Evolutionary conservation across 164 flowering plant genomes (phyloP).

Genomic region (Chimonanthus salicifolius): DNA sequence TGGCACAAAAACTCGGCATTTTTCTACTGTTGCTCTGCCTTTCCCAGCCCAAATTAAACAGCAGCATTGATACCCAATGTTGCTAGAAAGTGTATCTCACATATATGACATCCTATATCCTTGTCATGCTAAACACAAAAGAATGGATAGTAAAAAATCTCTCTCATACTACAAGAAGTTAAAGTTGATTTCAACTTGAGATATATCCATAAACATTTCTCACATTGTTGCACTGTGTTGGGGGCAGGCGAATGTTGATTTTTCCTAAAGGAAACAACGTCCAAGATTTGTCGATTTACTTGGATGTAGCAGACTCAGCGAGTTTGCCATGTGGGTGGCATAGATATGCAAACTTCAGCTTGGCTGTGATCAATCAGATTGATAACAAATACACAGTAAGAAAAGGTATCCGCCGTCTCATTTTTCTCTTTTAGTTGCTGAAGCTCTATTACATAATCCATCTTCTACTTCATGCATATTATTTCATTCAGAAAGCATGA

Average conservation of each 20-base stretch:
- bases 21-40: too few relatives aligned
- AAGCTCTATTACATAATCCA: too few relatives aligned
- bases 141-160: not conserved
- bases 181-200: not conserved
- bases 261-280: constrained; percentile 85
- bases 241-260: constrained; percentile 60
- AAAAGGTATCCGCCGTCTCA: constrained; percentile 42
- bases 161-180: not conserved
- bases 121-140: not conserved
- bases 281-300: constrained; percentile 72
- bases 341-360: constrained; percentile 74
- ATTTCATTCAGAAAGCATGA: too few relatives aligned
- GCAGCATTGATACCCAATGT: too few relatives aligned
- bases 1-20: too few relatives aligned
- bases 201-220: not conserved
- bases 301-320: constrained; percentile 69
- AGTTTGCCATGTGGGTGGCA: constrained; percentile 78
- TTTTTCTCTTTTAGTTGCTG: too few relatives aligned
- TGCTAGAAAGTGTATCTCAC: too few relatives aligned
- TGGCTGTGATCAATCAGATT: constrained; percentile 68
- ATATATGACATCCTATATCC: too few relatives aligned
- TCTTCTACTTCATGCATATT: too few relatives aligned
- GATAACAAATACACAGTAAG: constrained; percentile 45
- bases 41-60: too few relatives aligned
- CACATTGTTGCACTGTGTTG: not conserved